Evolutionary conservation across 2,329 filamentous ascomycete species (phyloP), one percentile per base, ranked within the genome.

Genomic region (Ophiostoma ips): DNA sequence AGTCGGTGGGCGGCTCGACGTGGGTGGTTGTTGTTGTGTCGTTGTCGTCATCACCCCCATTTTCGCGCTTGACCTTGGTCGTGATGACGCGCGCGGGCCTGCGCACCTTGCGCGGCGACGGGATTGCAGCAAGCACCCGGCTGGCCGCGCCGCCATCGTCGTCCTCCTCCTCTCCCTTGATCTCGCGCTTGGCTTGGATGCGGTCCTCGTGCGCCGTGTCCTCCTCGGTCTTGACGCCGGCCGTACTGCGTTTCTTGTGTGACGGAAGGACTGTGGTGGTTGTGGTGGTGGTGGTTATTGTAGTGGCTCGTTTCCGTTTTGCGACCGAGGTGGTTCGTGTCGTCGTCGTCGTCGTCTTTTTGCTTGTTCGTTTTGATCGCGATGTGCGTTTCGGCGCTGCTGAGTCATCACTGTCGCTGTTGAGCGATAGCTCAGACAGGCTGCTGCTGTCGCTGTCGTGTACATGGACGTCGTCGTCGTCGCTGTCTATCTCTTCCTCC

Each of bases 1-100:
- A 95, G 62, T 88, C 80, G 0, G 79, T 72, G 0, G 89, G 88
- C 1, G 87, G 78, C n/a, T 66, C 60, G 8, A 71, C 66, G 63
- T 18, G 41, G 1, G 44, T 46, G 2, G 19, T 35, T 5, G 30
- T 6, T 3, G 12, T 28, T 1, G 19, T 37, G 2, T 30, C 47
- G 8, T 30, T 47, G 8, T 46, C 46, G n/a, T 16, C 37, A 2
- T n/a, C 48, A 9, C 10, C 48, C 19, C 28, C 48, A 5, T 19
- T 31, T 8, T 34, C 46, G 1, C 15, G 44, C 28, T 49, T 50
- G 41, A 43, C n/a, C 13, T 47, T 50, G 21, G 35, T 46, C 3
- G 46, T 47, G 37, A 55, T 48, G 5, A 52, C 48, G 7, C 55
- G 53, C 10, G 55, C 55, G 4, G 55, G 59, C 52, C 64, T 66